Evolutionary conservation across 1,139 yeast species (phyloP).

Genomic region (Pichia kudriavzevii): DNA sequence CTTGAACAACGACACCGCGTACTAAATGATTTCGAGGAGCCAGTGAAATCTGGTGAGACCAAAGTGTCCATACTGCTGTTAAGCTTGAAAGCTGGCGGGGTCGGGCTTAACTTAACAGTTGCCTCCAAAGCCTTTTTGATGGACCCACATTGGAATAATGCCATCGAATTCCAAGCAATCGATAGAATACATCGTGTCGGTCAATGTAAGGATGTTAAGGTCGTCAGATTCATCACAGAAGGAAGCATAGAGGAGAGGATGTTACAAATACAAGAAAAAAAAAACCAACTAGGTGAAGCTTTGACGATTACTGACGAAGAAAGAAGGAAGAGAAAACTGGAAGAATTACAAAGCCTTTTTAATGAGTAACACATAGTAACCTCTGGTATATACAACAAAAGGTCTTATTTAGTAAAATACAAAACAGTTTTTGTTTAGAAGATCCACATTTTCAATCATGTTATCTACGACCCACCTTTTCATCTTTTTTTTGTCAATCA

Average conservation of each 20-base stretch:
- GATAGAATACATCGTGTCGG: slow-evolving; percentile 93
- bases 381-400: background rate
- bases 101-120: slow-evolving; percentile 80
- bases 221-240: slow-evolving; percentile 72
- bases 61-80: slow-evolving; percentile 54
- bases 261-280: slow-evolving; percentile 80
- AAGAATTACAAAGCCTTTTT: slow-evolving; percentile 72
- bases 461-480: slow-evolving; percentile 24
- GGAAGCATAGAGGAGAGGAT: slow-evolving; percentile 87
- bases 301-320: slow-evolving; percentile 73
- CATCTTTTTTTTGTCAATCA: slow-evolving; percentile 20
- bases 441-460: slow-evolving; percentile 9
- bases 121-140: slow-evolving; percentile 85
- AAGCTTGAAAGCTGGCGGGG: slow-evolving; percentile 92
- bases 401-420: slow-evolving; percentile 3
- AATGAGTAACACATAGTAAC: slow-evolving; percentile 2
- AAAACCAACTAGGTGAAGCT: slow-evolving; percentile 78
- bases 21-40: slow-evolving; percentile 42
- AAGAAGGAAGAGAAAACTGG: slow-evolving; percentile 64
- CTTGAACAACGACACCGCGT: slow-evolving; percentile 61
- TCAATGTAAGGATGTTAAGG: slow-evolving; percentile 65
- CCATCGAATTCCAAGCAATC: slow-evolving; percentile 90
- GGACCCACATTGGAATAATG: slow-evolving; percentile 99
- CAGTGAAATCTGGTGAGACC: slow-evolving; percentile 23
- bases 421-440: slow-evolving; percentile 6